These are phyloP conservation scores for Dendrobium catenatum DNA, from an alignment of 106 monocot species.

Conservation along the genomic window DNA sequence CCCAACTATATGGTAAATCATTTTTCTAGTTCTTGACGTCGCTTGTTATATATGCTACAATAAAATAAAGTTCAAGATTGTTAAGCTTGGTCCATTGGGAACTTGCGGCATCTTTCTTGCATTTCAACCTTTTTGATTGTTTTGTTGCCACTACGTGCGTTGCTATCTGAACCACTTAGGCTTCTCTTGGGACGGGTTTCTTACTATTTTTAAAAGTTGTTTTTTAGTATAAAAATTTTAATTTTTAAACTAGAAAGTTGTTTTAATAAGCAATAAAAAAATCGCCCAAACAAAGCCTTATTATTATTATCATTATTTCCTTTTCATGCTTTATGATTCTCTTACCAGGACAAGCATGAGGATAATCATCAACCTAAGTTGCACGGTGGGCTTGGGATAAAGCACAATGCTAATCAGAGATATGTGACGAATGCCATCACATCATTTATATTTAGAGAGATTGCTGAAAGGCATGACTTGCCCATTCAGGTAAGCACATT, in stretches of 20 bases:
- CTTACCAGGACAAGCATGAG: conserved; percentile 90
- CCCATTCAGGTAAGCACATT: conserved; percentile 66
- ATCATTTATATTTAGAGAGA: conserved; percentile 82
- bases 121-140: too few relatives aligned
- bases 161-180: too few relatives aligned
- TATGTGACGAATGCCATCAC: conserved; percentile 96
- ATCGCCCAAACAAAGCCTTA: neutral
- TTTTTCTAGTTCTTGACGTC: neutral
- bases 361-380: conserved; percentile 94
- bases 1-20: conserved; percentile 87
- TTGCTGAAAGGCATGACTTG: conserved; percentile 73
- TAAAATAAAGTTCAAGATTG: neutral
- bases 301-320: neutral
- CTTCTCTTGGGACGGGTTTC: too few relatives aligned
- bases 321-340: neutral
- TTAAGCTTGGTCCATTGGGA: too few relatives aligned
- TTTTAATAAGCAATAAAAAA: too few relatives aligned
- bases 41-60: neutral
- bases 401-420: conserved; percentile 94
- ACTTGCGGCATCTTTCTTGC: too few relatives aligned
- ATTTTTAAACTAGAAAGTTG: too few relatives aligned
- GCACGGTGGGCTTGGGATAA: conserved; percentile 94
- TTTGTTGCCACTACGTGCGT: too few relatives aligned
- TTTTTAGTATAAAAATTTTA: too few relatives aligned
- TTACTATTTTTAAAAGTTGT: too few relatives aligned